Base-by-base conservation (phyloP, 2,329 filamentous ascomycete genomes). In the Beauveria pseudobassiana region DNA sequence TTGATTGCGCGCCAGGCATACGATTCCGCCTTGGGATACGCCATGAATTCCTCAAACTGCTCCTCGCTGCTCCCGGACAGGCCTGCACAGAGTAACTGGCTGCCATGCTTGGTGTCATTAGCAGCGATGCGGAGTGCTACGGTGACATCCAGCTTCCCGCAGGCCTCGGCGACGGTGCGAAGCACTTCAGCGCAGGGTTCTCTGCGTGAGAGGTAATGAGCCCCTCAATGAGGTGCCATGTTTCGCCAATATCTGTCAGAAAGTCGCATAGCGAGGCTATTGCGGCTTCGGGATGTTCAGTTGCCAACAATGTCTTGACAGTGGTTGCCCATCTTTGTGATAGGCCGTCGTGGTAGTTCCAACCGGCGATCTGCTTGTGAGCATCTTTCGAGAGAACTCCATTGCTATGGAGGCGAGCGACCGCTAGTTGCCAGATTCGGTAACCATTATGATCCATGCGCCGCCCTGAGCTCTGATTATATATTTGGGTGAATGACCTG, bases 401-500 rank as follows among this genome's bases (percentile, higher is more conserved):
- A 7, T n/a, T 26, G 28, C 42, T 49, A 6, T 22, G 4, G 12
- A 61, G 16, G 16, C 43, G 59, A 42, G 59, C 59, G 28, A 61
- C 30, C 5, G 59, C 59, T 3, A 61, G 22, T 28, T 61, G 59
- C 59, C 59, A 61, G 42, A 54, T 28, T 24, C 50, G 26, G 16
- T 54, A 61, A 14, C 50, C 50, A 40, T 22, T 53, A 16, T 51
- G 50, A 48, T 53, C 58, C 58, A 60, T 46, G 7, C 22, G 16
- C n/a, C 14, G 26, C 26, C 28, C 40, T 3, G 49, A 42, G 30
- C 12, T 53, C 5, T 38, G 18, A 3, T 46, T 53, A 18, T 62
- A 62, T 48, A 51, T 49, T 9, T 51, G 42, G 38, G 64, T 34
- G 24, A 70, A 66, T 3, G 59, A 54, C n/a, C 64, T 30, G 14